Conservation (phyloP, 2,329 filamentous ascomycete species). For the Aspergillus piperis region DNA sequence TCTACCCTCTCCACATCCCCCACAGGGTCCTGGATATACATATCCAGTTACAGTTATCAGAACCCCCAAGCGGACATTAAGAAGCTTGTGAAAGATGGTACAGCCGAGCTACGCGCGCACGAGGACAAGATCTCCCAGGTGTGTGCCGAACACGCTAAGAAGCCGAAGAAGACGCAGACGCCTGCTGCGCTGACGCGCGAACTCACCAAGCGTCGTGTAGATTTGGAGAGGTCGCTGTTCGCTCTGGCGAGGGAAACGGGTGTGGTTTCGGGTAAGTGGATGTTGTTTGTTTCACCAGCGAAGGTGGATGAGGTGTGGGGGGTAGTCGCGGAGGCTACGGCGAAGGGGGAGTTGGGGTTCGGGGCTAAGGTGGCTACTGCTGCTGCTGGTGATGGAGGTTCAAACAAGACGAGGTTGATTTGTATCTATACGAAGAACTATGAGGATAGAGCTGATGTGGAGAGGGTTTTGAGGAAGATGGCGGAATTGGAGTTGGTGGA, state of each 20-base stretch:
- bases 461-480: slow-evolving; percentile 65
- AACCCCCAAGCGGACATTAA: slow-evolving; percentile 49
- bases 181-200: slow-evolving; percentile 45
- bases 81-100: no score
- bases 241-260: slow-evolving; percentile 60
- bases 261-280: slow-evolving; percentile 65
- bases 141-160: no score
- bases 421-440: slow-evolving; percentile 81
- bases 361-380: slow-evolving; percentile 71
- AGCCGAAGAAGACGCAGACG: slow-evolving; percentile 31
- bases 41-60: slow-evolving; percentile 58
- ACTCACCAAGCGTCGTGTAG: slow-evolving; percentile 25
- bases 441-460: slow-evolving; percentile 66
- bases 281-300: slow-evolving; percentile 30
- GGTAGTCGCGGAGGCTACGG: slow-evolving; percentile 66
- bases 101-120: no score
- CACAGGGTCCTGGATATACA: slow-evolving; percentile 69
- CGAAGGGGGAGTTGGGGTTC: slow-evolving; percentile 68
- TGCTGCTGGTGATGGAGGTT: slow-evolving; percentile 22
- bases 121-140: no score
- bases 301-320: slow-evolving; percentile 51
- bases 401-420: slow-evolving; percentile 58
- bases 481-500: slow-evolving; percentile 62
- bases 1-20: slow-evolving; percentile 52
- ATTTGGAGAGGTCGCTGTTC: slow-evolving; percentile 55